Evolutionary conservation across 106 monocot species (phyloP).

Genomic region (Ottelia alismoides): DNA sequence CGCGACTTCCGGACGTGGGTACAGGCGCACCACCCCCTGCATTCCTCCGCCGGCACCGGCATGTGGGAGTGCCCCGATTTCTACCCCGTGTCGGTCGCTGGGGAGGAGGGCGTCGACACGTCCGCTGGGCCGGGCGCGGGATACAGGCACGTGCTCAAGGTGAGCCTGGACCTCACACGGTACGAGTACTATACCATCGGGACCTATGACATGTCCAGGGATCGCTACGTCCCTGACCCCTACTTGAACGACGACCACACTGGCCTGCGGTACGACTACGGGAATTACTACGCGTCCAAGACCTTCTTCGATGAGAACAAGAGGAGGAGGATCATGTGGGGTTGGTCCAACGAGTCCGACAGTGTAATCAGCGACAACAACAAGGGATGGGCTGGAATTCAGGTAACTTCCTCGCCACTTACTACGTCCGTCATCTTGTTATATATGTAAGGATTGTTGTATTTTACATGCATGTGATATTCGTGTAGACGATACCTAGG

Average conservation of each 20-base stretch:
- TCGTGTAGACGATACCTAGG: not conserved
- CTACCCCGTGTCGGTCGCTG: slow-evolving; percentile 6
- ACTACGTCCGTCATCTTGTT: no score
- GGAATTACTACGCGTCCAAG: no score
- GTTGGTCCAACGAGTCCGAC: no score
- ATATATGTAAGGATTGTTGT: slow-evolving; percentile 17
- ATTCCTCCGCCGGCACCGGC: slow-evolving; percentile 5
- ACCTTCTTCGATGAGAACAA: no score
- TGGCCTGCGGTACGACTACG: no score
- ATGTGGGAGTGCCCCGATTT: no score
- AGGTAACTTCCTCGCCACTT: slow-evolving; percentile 16
- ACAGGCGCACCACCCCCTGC: slow-evolving; percentile 6
- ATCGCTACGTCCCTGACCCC: slow-evolving; percentile 14
- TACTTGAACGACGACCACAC: slow-evolving; percentile 8
- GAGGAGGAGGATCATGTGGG: no score
- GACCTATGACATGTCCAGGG: not conserved
- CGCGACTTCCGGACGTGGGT: slow-evolving; percentile 1
- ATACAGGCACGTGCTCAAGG: slow-evolving; percentile 18
- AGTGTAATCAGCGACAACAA: no score
- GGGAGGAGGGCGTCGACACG: slow-evolving; percentile 5
- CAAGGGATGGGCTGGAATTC: no score
- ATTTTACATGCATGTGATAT: slow-evolving; percentile 19
- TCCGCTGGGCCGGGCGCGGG: not conserved
- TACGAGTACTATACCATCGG: slow-evolving; percentile 25
- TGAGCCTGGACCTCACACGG: slow-evolving; percentile 13